Evolutionary conservation across 2,329 filamentous ascomycete genomes (phyloP).

Genomic region (Fusarium camptoceras): DNA sequence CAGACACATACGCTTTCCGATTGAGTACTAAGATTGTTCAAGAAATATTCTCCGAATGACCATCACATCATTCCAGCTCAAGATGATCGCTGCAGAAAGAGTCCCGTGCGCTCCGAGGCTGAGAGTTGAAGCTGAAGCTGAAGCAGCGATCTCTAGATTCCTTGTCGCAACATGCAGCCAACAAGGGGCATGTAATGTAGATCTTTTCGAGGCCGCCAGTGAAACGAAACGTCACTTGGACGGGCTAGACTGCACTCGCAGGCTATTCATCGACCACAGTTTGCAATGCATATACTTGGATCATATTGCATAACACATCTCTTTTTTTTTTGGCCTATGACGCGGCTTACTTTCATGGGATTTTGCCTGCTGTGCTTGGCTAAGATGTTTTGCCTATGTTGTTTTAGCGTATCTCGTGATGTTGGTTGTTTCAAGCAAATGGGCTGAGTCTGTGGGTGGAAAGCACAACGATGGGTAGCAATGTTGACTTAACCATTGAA

Average conservation of each 20-base stretch:
- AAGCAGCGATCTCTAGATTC: constrained; percentile 28
- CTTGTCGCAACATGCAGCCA: constrained; percentile 5
- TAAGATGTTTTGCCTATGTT: background rate
- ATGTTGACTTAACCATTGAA: background rate
- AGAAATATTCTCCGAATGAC: constrained; percentile 6
- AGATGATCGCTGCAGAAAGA: constrained; percentile 2
- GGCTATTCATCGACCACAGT: background rate
- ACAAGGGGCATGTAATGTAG: constrained; percentile 6
- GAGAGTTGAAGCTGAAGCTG: constrained; percentile 24
- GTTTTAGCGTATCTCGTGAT: background rate
- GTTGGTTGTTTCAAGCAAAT: constrained; percentile 18
- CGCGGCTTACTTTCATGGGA: background rate
- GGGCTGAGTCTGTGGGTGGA: background rate
- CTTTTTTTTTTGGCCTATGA: background rate
- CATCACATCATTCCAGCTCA: background rate
- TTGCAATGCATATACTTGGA: background rate
- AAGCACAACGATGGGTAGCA: background rate
- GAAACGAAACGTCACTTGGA: constrained; percentile 1
- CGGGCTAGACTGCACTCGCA: background rate
- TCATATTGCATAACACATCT: background rate
- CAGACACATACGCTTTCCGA: background rate
- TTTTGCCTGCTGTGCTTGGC: background rate
- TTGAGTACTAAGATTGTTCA: background rate
- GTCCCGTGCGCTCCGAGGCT: constrained; percentile 1
- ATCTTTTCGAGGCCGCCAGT: constrained; percentile 18